A percentile compares a stretch with the other conserved stretches of the same genome.
Conservation (phyloP, 1,284 basidiomycete species). For the Ganoderma lucidum region DNA sequence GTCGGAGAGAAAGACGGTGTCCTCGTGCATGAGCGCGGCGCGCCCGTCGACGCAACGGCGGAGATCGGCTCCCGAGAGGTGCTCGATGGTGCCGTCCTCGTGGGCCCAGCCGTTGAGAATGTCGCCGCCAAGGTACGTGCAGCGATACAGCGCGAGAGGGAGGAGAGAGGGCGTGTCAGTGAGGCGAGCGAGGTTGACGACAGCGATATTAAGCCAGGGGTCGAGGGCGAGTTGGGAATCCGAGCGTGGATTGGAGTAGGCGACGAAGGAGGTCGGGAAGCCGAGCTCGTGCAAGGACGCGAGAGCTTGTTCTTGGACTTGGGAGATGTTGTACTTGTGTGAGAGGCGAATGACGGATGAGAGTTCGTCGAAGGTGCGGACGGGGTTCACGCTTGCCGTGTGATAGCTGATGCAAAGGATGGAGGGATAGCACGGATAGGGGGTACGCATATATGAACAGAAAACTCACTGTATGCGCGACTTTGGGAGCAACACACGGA, state of each 20-base stretch:
- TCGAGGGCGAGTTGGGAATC: not conserved
- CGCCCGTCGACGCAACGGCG: conserved; percentile 10
- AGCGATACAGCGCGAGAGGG: conserved; percentile 18
- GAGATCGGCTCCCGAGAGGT: conserved; percentile 9
- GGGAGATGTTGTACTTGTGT: not conserved
- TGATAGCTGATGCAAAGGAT: not conserved
- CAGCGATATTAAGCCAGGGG: not conserved
- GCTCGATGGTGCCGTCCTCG: conserved; percentile 16
- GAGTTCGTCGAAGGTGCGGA: not conserved
- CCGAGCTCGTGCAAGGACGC: not conserved
- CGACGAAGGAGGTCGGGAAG: too few relatives aligned
- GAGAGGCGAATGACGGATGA: not conserved
- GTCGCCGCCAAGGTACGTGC: not conserved
- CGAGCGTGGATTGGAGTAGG: not conserved
- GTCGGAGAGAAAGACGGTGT: not conserved
- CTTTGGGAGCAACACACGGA: conserved; percentile 10
- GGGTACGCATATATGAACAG: not conserved
- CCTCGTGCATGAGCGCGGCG: not conserved
- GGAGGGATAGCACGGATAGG: not conserved
- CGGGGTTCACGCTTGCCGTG: not conserved
- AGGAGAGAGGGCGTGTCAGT: conserved; percentile 13
- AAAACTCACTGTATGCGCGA: not conserved
- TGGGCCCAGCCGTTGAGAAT: conserved; percentile 15
- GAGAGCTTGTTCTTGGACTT: not conserved
- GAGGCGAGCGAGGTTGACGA: conserved; percentile 20